These are phyloP conservation scores for Fagus crenata DNA, from an alignment of 306 rosid species.

Conservation along the genomic window DNA sequence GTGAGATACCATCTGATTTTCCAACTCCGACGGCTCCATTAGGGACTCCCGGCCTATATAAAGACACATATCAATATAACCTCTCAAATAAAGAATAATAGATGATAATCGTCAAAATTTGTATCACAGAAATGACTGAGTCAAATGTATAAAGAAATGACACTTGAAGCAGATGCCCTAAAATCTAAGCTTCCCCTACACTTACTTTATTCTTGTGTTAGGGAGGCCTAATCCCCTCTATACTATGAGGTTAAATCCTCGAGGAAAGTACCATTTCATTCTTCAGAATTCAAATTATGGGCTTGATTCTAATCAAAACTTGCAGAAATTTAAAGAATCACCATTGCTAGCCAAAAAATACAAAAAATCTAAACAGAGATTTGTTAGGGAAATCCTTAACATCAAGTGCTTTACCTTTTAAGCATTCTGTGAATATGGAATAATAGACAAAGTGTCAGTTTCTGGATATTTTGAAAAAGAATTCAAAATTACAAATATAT, in stretches of 20 bases:
- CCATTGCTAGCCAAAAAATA: slow-evolving; percentile 5
- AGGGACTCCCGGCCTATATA: slow-evolving; percentile 68
- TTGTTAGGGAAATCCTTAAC: slow-evolving; percentile 2
- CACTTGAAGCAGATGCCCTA: slow-evolving; percentile 27
- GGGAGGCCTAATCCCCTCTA: slow-evolving; percentile 27
- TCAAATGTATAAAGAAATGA: slow-evolving; percentile 14
- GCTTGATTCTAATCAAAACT: slow-evolving; percentile 5
- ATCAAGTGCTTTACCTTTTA: slow-evolving; percentile 7
- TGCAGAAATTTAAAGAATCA: slow-evolving; percentile 18
- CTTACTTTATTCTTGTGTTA: slow-evolving; percentile 7
- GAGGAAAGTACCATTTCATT: neutral
- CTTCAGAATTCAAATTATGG: slow-evolving; percentile 7
- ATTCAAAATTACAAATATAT: slow-evolving; percentile 6
- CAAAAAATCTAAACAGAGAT: slow-evolving; percentile 6
- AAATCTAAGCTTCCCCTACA: slow-evolving; percentile 21
- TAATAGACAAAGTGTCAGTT: slow-evolving; percentile 7
- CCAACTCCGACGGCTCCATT: slow-evolving; percentile 76
- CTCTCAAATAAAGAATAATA: slow-evolving; percentile 10
- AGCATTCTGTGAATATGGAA: slow-evolving; percentile 21
- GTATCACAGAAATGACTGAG: slow-evolving; percentile 20
- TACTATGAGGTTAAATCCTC: slow-evolving; percentile 12
- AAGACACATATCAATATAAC: slow-evolving; percentile 29
- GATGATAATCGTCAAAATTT: neutral
- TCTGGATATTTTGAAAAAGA: neutral
- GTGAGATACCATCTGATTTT: slow-evolving; percentile 74